These are phyloP conservation scores for Vaccinium myrtillus DNA, from an alignment of 148 eudicot genomes.

Conservation along the genomic window DNA sequence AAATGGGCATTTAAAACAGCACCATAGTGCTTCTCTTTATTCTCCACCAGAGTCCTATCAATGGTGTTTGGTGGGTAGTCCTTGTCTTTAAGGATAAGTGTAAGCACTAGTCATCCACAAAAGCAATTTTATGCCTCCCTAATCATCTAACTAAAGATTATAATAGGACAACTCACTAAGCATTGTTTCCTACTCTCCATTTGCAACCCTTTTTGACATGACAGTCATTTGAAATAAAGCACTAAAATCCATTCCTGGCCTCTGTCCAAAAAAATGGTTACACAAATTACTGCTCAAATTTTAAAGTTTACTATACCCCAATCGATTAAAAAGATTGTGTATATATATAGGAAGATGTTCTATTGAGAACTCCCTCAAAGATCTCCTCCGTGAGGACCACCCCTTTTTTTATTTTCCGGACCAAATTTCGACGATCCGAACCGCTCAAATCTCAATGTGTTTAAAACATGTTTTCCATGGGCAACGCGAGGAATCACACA, in stretches of 20 bases:
- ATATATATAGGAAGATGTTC: no score
- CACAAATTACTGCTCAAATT: neutral
- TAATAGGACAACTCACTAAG: conserved; percentile 22
- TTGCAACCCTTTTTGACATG: conserved; percentile 18
- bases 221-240: neutral
- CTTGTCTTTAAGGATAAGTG: conserved; percentile 63
- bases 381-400: no score
- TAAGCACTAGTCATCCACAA: conserved; percentile 41
- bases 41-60: conserved; percentile 73
- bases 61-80: conserved; percentile 64
- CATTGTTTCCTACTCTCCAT: conserved; percentile 21
- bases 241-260: neutral
- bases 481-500: no score
- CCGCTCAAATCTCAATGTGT: no score
- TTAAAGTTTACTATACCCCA: neutral
- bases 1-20: neutral
- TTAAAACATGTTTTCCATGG: no score
- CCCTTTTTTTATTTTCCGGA: no score
- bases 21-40: conserved; percentile 44
- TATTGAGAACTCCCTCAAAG: no score
- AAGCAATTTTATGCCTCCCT: conserved; percentile 25
- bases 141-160: conserved; percentile 20
- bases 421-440: no score
- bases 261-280: no score
- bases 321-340: no score